Evolutionary conservation across 1,139 yeast genomes (phyloP).

Genomic region (Debaryomycetaceae sp.): DNA sequence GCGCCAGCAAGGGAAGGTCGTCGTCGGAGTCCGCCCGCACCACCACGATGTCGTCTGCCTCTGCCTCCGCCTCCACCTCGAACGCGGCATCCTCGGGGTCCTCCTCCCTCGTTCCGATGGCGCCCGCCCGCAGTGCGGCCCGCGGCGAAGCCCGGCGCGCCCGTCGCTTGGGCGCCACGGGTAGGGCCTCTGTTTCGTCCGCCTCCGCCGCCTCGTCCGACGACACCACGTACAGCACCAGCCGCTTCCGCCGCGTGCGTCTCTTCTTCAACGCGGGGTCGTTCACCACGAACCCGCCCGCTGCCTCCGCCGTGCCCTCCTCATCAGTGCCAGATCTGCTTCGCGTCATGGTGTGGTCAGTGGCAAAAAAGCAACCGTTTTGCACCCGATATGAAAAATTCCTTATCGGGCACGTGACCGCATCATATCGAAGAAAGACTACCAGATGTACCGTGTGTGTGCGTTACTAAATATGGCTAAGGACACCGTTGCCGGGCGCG

Average conservation of each 20-base stretch:
- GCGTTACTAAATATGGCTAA: too few relatives aligned
- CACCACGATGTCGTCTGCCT: conserved; percentile 8
- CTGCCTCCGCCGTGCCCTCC: conserved; percentile 12
- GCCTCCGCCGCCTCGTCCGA: conserved; percentile 9
- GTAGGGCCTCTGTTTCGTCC: not conserved
- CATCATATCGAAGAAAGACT: too few relatives aligned
- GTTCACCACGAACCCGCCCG: conserved; percentile 43
- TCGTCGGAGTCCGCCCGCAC: conserved; percentile 18
- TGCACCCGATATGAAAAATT: conserved; percentile 3
- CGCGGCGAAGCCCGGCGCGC: conserved; percentile 17
- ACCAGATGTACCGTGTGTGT: too few relatives aligned
- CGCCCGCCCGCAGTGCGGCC: conserved; percentile 16
- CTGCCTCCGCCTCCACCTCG: conserved; percentile 14
- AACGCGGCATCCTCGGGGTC: conserved; percentile 27
- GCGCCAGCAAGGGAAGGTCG: conserved; percentile 23
- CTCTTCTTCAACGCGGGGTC: conserved; percentile 24
- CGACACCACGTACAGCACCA: conserved; percentile 4
- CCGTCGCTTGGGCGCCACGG: conserved; percentile 14
- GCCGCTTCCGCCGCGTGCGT: conserved; percentile 9
- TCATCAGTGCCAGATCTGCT: conserved; percentile 6
- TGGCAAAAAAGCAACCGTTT: not conserved
- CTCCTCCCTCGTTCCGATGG: conserved; percentile 20
- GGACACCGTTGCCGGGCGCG: too few relatives aligned
- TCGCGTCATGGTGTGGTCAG: conserved; percentile 2
- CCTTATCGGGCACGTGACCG: conserved; percentile 7